Base-by-base conservation (phyloP, 805 yeast genomes). In the Candida cerambycidarum region DNA sequence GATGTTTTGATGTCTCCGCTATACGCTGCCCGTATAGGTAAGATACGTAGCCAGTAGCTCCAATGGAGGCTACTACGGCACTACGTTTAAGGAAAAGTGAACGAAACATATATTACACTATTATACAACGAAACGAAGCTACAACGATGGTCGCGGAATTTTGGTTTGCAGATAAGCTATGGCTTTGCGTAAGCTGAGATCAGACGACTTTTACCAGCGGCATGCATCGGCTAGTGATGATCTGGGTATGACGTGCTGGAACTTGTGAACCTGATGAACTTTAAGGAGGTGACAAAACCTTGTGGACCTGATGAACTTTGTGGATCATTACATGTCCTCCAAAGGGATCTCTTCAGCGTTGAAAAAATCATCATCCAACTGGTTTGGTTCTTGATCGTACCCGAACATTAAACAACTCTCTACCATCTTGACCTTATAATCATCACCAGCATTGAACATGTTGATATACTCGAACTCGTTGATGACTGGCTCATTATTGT, bases 361-460 rank as follows among this genome's bases (percentile, higher is more conserved):
- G 11, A 38, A 33, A 15, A 23, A 34, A 34, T 23, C 38, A 9
- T 34, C 38, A 10, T 34, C 38, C 12, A 32, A 15, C 15, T 18
- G 24, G 13, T 34, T 13, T 19, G 14, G 5, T 33, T 18, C 27
- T 3, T 19, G 3, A 8, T 34, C 39, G 30, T 44, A 49, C n/a
- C 37, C 38, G 14, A 49, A 49, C 2, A 44, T 5, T n/a, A 49
- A 15, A 5, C 31, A 18, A 10, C 32, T 39, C 6, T 30, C 35
- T 8, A 46, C 40, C 13, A 44, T 3, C 12, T 30, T 36, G 9
- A 35, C 46, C 11, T 21, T 30, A 31, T 49, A 49, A 11, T 41
- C 41, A 6, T 40, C 17, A 7, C 29, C 35, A 3, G 19, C 15
- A 28, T 47, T 47, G 24, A 47, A 47, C 7, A 35, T 12, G 1